Evolutionary conservation across 2,329 filamentous ascomycete species (phyloP), one percentile per base, ranked within the genome.

Genomic region (Shiraia bambusicola): DNA sequence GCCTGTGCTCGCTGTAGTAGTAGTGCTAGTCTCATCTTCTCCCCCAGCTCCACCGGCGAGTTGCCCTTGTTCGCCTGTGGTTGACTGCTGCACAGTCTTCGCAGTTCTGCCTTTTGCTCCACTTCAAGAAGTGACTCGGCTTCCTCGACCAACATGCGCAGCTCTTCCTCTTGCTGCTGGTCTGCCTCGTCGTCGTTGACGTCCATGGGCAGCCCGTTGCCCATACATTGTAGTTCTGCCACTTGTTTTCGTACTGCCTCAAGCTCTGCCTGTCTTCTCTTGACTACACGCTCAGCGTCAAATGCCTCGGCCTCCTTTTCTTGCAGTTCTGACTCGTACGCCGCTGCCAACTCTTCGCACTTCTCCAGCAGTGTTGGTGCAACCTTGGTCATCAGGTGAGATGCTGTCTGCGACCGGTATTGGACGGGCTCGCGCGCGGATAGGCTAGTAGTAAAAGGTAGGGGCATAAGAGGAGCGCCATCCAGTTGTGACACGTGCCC

Each of bases 271-370:
- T 86, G 80, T 0, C 86, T 83, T 52, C 84, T 84, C 46, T 67
- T 67, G 15, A 72, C 68, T 1, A 77, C 71, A 3, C 73, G 69
- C 40, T 74, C 70, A 2, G 73, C 72, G 46, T 77, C 75, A 8
- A 64, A 58, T 0, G 69, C 59, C 45, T 77, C 75, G 3, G 65
- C 65, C 37, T 88, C 82, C 61, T 88, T 89, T 51, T 90, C 86
- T 37, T 79, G 77, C 56, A 88, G 80, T 62, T 92, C 86, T 19
- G 84, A 80, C 44, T 93, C 88, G 59, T 88, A 89, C 41, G 70
- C 69, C 14, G 58, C 50, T 4, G 74, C 72, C 15, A 77, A 58
- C 36, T 67, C 59, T 42, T 70, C 65, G 37, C 67, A 68, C 37
- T 75, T 75, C 42, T 67, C 67, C 13, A 69, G 79, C 2, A 79